Conservation (phyloP, 768 basidiomycete genomes). For the Lentinula aciculospora region DNA sequence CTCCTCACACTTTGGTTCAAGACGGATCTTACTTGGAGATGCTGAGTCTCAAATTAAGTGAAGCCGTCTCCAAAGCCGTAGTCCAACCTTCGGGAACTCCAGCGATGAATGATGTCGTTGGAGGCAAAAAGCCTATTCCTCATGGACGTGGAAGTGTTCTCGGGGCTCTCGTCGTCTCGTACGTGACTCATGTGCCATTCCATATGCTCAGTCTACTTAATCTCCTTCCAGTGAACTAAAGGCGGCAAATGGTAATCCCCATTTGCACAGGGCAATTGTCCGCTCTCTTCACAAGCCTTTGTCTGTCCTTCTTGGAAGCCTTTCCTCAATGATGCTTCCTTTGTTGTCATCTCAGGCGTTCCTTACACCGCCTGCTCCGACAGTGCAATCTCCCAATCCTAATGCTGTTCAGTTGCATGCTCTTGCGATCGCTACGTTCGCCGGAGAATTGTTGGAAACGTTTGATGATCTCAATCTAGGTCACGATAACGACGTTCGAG, state of each 20-base stretch:
- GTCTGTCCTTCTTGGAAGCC: constrained; percentile 65
- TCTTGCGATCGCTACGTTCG: constrained; percentile 60
- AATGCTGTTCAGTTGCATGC: constrained; percentile 72
- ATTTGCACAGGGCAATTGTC: constrained; percentile 64
- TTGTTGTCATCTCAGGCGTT: constrained; percentile 63
- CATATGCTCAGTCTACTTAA: constrained; percentile 10
- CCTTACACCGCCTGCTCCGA: constrained; percentile 43
- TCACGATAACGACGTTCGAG: constrained; percentile 51
- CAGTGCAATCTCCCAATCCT: constrained; percentile 41
- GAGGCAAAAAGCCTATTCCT: constrained; percentile 71
- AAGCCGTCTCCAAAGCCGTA: constrained; percentile 75
- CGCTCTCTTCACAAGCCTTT: constrained; percentile 73
- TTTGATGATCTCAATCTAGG: constrained; percentile 67
- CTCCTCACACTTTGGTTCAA: constrained; percentile 45
- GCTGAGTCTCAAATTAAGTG: constrained; percentile 71
- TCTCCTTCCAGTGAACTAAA: constrained; percentile 54
- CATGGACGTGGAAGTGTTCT: constrained; percentile 62
- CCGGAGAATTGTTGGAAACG: constrained; percentile 65
- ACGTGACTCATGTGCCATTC: constrained; percentile 24
- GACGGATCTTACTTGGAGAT: constrained; percentile 80
- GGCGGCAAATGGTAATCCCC: constrained; percentile 54
- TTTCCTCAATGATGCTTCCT: constrained; percentile 64
- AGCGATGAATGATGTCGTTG: constrained; percentile 44
- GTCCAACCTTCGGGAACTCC: constrained; percentile 57
- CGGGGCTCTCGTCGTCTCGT: constrained; percentile 69